Evolutionary conservation across 441 rosid species (phyloP).

Genomic region (Euphorbia schlechtendalii): DNA sequence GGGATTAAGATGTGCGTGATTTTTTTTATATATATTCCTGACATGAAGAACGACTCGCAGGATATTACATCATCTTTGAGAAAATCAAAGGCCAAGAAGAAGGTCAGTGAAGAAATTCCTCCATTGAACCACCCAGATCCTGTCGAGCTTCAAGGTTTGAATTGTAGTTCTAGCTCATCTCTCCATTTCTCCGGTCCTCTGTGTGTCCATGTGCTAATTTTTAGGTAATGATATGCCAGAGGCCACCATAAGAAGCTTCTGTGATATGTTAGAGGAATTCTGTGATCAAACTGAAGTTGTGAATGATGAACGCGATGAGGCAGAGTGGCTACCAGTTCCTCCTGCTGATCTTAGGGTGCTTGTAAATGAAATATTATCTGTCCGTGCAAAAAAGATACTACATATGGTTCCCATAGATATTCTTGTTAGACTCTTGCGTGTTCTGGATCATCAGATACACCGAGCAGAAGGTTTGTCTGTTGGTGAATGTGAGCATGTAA

Average conservation of each 20-base stretch:
- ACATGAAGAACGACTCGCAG: conserved; percentile 43
- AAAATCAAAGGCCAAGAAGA: conserved; percentile 70
- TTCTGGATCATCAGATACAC: conserved; percentile 95
- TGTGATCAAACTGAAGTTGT: conserved; percentile 73
- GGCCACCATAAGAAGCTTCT: conserved; percentile 55
- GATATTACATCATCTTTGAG: conserved; percentile 49
- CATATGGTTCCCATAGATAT: conserved; percentile 82
- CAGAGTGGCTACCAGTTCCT: conserved; percentile 78
- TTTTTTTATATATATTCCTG: conserved; percentile 20
- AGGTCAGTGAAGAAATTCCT: conserved; percentile 37
- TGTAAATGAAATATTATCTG: conserved; percentile 70
- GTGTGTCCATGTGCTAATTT: conserved; percentile 19
- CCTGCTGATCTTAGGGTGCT: conserved; percentile 59
- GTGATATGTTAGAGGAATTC: conserved; percentile 76
- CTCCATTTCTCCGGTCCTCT: conserved; percentile 10
- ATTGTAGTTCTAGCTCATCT: conserved; percentile 18
- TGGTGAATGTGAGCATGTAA: conserved; percentile 66
- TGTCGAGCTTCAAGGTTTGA: conserved; percentile 64
- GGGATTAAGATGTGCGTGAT: conserved; percentile 20
- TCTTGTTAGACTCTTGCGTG: conserved; percentile 61
- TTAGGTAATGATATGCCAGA: conserved; percentile 37
- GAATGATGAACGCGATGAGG: conserved; percentile 79
- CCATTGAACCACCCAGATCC: conserved; percentile 52
- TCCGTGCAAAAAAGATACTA: conserved; percentile 75
- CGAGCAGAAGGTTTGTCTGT: conserved; percentile 92